A percentile compares a stretch with the other conserved stretches of the same genome.
Evolutionary conservation across 208 protist species (phyloP).

Genomic region (Wallacemonas sp.): DNA sequence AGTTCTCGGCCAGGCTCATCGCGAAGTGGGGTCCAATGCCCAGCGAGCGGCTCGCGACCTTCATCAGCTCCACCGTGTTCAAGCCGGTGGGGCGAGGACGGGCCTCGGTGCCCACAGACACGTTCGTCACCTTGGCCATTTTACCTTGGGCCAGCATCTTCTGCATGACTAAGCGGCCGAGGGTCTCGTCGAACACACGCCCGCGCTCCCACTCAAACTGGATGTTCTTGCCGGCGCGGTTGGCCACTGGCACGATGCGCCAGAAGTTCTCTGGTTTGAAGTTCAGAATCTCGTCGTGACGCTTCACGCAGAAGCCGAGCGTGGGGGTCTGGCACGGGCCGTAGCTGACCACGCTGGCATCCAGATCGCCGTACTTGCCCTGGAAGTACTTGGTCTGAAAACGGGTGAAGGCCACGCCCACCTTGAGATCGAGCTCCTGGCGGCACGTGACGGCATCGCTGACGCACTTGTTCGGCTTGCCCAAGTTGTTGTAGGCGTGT

Average conservation of each 20-base stretch:
- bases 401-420: constrained; percentile 95
- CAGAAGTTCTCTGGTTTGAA: constrained; percentile 94
- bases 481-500: constrained; percentile 82
- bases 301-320: constrained; percentile 92
- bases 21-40: constrained; percentile 90
- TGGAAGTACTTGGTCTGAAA: constrained; percentile 93
- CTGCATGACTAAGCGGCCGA: constrained; percentile 73
- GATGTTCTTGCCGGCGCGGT: constrained; percentile 61
- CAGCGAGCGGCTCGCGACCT: constrained; percentile 81
- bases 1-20: constrained; percentile 95
- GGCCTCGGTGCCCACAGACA: constrained; percentile 60
- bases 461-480: constrained; percentile 90
- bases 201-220: constrained; percentile 91
- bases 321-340: constrained; percentile 98
- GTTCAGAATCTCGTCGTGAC: constrained; percentile 91
- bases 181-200: constrained; percentile 89
- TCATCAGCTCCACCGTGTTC: constrained; percentile 96
- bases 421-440: constrained; percentile 96
- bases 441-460: constrained; percentile 94
- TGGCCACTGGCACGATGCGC: constrained; percentile 68
- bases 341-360: constrained; percentile 92
- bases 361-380: constrained; percentile 89
- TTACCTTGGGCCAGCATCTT: constrained; percentile 52
- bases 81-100: constrained; percentile 82
- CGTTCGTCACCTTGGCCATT: constrained; percentile 63